Base-by-base conservation (phyloP, 2,329 filamentous ascomycete species). In the Cordyceps cicadae region DNA sequence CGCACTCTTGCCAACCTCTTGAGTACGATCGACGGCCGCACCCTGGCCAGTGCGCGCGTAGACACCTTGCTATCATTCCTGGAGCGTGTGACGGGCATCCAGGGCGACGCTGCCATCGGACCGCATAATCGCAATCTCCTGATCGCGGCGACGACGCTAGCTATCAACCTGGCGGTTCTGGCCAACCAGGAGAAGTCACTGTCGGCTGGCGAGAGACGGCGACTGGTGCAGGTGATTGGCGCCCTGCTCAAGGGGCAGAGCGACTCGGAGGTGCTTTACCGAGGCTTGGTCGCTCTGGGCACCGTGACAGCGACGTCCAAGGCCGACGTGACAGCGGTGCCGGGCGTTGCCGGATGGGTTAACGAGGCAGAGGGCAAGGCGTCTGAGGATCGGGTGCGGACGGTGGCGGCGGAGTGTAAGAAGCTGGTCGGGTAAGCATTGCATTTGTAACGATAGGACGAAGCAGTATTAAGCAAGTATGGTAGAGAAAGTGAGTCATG, bases 1-100 rank as follows among this genome's bases (percentile, higher is more conserved):
- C 88, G 94, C 4, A 84, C 87, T 15, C 80, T 97, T 54, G 87
- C 86, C 34, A 99, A 99, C 67, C 77, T 97, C 8, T 96, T 97
- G 69, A 82, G 84, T 63, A 90, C 89, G 0, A 76, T 84, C 0
- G 80, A 87, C 61, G 94, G 94, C 17, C 84, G 89, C 24, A 76
- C 78, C 51, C 75, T 90, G 3, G 84, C 86, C 6, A 80, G 83
- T 49, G 84, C 87, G 1, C 73, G 80, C 17, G 73, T 75, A 21
- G 82, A 87, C 46, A 78, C 81, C 45, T 82, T 88, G 5, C 76
- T 90, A 5, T 73, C 77, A 2, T 81, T 88, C 32, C 75, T 95
- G 9, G 81, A 87, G 56, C 81, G 83, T 0, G 81, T 89, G 29
- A 76, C 86, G 3, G 81, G 81, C 5, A 75, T 80, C 43, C 70